These are phyloP conservation scores for Rhizomucor pusillus DNA, from an alignment of 371 early-diverging fungal genomes.

Conservation along the genomic window DNA sequence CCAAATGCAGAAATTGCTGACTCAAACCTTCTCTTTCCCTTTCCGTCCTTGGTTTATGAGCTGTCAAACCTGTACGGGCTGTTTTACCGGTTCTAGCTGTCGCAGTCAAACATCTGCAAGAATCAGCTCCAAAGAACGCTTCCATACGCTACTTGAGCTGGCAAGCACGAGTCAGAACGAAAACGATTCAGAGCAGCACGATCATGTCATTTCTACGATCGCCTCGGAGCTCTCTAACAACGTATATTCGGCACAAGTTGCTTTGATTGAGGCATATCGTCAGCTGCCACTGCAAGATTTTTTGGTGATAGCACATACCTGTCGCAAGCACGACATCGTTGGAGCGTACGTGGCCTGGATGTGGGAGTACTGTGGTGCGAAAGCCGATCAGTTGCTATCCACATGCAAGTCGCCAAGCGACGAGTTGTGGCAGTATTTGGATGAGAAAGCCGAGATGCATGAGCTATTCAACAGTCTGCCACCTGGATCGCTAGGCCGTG, in stretches of 20 bases:
- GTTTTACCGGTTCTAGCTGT: background rate
- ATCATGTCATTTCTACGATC: slow-evolving; percentile 12
- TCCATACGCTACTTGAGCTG: too few species aligned
- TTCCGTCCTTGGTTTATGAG: background rate
- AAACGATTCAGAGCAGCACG: slow-evolving; percentile 1
- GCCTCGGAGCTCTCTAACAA: slow-evolving; percentile 4
- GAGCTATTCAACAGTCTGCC: too few species aligned
- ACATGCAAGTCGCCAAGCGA: background rate
- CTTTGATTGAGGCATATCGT: slow-evolving; percentile 5
- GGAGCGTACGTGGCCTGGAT: slow-evolving; percentile 11
- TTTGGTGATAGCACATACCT: slow-evolving; percentile 1
- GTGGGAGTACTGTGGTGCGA: slow-evolving; percentile 8
- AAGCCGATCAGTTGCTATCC: too few species aligned
- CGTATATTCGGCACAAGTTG: slow-evolving; percentile 11
- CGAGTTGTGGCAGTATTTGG: slow-evolving; percentile 4
- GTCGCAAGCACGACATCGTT: slow-evolving; percentile 5
- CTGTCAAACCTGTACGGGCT: background rate
- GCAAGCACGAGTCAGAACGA: too few species aligned
- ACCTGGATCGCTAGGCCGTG: too few species aligned
- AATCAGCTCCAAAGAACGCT: too few species aligned
- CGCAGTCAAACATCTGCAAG: too few species aligned
- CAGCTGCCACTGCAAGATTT: slow-evolving; percentile 6
- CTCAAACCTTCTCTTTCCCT: too few species aligned
- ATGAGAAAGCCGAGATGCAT: background rate
- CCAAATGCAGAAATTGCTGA: too few species aligned